Evolutionary conservation across 305 asterid genomes (phyloP), one percentile per base, ranked within the genome.

Genomic region (Plantago coronopus): DNA sequence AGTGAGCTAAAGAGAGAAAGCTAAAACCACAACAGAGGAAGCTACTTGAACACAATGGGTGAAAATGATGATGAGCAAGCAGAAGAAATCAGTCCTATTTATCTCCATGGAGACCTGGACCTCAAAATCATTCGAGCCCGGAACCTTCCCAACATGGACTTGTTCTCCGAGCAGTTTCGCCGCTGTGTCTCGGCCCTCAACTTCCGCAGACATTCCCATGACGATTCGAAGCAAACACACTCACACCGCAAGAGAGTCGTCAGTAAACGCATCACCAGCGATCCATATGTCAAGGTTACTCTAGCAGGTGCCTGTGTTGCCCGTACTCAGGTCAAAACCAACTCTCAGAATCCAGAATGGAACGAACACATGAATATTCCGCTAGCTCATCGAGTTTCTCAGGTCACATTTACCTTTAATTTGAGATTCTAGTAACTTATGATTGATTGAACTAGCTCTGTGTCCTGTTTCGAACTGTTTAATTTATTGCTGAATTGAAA

Each of bases 321-420:
- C 0, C 96, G 97, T 0, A 89, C 97, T 16, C 83, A 94, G 4
- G 76, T 93, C 73, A 89, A 89, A 4, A 45, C 95, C 59, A 93
- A 93, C 42, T 83, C 93, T 1, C 95, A 93, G 79, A 79, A 85
- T 48, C 99, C 99, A 1, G 72, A 75, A 15, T 89, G 99, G 99
- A 64, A 83, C 17, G 99, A 89, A 69, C 74, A 80, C 72, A 85
- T 93, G 74, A 81, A 64, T 12, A 83, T 89, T 73, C 88, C 97
- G 2, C 37, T 89, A 13, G 97, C 96, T 46, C 99, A 93, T 51
- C 99, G 96, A 0, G 95, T 81, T 2, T 72, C 91, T 0, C 79
- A 80, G 76, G 95, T 84, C 29, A 20, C 8, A 21, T 4, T 48
- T 19, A 7, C 15, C n/a, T 14, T 14, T 3, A 14, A 0, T 22